Percentiles rank a stretch among this genome's conserved stretches.
Conservation (phyloP, 192 early-diverging fungal species). For the Globomyces pollinis-pini region DNA sequence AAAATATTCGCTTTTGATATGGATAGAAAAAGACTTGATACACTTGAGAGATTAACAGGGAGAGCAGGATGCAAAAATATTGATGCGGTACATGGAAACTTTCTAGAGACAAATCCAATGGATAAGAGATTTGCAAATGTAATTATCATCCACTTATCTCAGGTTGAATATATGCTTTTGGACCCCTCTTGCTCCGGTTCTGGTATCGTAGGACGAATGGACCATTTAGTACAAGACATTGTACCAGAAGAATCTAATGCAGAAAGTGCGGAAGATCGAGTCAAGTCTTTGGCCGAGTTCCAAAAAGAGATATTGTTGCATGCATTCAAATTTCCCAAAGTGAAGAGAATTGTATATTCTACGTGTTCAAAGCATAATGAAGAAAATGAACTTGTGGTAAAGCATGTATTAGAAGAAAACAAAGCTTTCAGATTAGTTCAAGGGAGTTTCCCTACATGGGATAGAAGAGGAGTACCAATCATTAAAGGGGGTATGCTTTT, state of each 20-base stretch:
- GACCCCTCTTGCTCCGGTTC: slow-evolving; percentile 97
- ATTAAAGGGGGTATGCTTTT: slow-evolving; percentile 14
- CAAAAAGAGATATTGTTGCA: slow-evolving; percentile 74
- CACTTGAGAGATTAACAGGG: slow-evolving; percentile 62
- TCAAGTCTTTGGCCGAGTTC: slow-evolving; percentile 76
- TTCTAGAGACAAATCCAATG: slow-evolving; percentile 72
- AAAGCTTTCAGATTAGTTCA: slow-evolving; percentile 47
- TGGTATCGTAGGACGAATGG: slow-evolving; percentile 84
- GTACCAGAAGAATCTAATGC: slow-evolving; percentile 15
- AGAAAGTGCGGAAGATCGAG: slow-evolving; percentile 38
- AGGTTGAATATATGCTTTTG: slow-evolving; percentile 80
- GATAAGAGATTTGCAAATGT: slow-evolving; percentile 44
- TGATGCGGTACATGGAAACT: slow-evolving; percentile 55
- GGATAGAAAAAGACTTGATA: slow-evolving; percentile 64
- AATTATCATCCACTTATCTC: too few species aligned
- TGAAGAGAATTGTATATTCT: slow-evolving; percentile 85
- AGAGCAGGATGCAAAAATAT: slow-evolving; percentile 79
- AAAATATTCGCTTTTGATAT: slow-evolving; percentile 87
- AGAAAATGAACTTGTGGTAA: slow-evolving; percentile 96
- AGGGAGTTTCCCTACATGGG: slow-evolving; percentile 71
- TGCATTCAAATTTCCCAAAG: slow-evolving; percentile 67
- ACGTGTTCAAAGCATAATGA: slow-evolving; percentile 88
- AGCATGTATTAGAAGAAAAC: slow-evolving; percentile 48
- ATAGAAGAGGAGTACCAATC: slow-evolving; percentile 60
- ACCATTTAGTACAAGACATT: slow-evolving; percentile 58